phyloP scores from a whole-genome alignment of 768 basidiomycete species.

The Lyophyllum atratum region DNA sequence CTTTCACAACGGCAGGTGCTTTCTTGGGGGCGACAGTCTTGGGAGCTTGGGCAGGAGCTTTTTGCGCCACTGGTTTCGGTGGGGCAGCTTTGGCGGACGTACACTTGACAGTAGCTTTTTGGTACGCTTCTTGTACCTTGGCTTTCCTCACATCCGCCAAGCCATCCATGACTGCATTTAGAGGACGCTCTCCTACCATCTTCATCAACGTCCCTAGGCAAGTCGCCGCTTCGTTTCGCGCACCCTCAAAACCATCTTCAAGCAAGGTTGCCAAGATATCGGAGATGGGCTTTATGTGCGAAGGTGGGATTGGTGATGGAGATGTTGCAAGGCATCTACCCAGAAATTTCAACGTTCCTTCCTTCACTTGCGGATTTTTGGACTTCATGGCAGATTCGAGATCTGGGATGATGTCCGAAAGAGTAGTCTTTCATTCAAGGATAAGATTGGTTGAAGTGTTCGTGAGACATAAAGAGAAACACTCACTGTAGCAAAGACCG shows the following conservation, averaged over 20 bases:
- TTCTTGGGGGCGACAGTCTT: constrained; percentile 22
- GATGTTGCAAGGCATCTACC: constrained; percentile 76
- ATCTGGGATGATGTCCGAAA: constrained; percentile 84
- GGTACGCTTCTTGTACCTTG: constrained; percentile 94
- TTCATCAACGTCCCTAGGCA: constrained; percentile 92
- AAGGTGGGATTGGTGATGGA: constrained; percentile 63
- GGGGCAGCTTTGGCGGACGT: constrained; percentile 64
- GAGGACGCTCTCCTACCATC: constrained; percentile 91
- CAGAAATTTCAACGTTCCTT: constrained; percentile 87
- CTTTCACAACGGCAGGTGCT: not conserved
- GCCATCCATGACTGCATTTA: constrained; percentile 84
- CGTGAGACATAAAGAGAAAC: constrained; percentile 5
- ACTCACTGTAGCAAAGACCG: constrained; percentile 80
- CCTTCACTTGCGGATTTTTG: constrained; percentile 97
- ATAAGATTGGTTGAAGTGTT: constrained; percentile 7
- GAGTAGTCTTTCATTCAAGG: constrained; percentile 54
- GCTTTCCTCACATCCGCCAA: constrained; percentile 85
- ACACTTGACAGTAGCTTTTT: constrained; percentile 89
- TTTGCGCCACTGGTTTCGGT: constrained; percentile 50
- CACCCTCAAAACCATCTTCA: constrained; percentile 88
- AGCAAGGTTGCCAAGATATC: constrained; percentile 75
- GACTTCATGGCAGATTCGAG: constrained; percentile 73
- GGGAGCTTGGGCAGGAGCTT: constrained; percentile 26
- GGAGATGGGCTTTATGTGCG: constrained; percentile 81
- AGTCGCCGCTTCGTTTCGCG: constrained; percentile 86